Conservation (phyloP, 257 asterid species). For the Solanum arcanum region DNA sequence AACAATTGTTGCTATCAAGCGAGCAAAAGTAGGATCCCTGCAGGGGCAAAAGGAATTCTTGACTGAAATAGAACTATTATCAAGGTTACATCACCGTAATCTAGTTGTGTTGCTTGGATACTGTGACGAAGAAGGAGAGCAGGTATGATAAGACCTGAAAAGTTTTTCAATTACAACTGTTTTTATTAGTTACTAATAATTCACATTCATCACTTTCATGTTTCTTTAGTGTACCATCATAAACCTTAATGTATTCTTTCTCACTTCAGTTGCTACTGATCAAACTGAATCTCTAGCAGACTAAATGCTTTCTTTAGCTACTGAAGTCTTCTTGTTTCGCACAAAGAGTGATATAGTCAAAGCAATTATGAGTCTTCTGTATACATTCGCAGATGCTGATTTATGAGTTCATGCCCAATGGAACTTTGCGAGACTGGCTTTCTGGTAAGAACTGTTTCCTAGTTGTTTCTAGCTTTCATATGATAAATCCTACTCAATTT, state of each 20-base stretch:
- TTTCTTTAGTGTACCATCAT: background rate
- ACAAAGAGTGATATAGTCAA: background rate
- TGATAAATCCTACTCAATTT: background rate
- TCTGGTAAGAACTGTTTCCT: slow-evolving; percentile 34
- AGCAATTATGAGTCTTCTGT: background rate
- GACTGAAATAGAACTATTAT: slow-evolving; percentile 31
- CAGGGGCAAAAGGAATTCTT: slow-evolving; percentile 40
- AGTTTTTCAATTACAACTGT: background rate
- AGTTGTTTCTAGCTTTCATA: background rate
- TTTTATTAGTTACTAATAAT: background rate
- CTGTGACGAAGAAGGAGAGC: slow-evolving; percentile 73
- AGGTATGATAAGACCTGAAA: slow-evolving; percentile 27
- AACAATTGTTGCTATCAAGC: slow-evolving; percentile 27
- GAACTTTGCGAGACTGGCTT: slow-evolving; percentile 71
- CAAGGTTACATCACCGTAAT: slow-evolving; percentile 40
- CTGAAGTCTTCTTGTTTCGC: background rate
- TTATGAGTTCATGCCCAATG: slow-evolving; percentile 81
- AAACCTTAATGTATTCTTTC: background rate
- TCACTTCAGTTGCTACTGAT: background rate
- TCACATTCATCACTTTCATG: background rate
- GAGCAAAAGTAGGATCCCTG: slow-evolving; percentile 34
- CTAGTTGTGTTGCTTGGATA: slow-evolving; percentile 43
- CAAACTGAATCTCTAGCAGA: background rate
- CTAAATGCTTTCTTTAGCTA: background rate
- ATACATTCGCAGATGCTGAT: slow-evolving; percentile 59